phyloP scores from a whole-genome alignment of 225 moss, liverwort and hornwort species.

The Marchantia polymorpha region DNA sequence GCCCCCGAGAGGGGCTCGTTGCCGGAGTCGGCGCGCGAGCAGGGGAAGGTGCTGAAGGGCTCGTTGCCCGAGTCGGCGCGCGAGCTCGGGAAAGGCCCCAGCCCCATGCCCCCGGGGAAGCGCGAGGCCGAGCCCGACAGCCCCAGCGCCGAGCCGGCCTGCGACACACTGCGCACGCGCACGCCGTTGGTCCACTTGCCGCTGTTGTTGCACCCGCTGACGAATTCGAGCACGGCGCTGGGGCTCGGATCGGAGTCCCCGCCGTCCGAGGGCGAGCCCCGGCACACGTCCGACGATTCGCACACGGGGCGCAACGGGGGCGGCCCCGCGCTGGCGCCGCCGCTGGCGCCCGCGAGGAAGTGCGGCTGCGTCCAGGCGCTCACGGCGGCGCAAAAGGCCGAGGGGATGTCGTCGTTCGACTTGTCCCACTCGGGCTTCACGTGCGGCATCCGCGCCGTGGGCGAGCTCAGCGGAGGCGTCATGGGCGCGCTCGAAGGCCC shows the following conservation, averaged over 20 bases:
- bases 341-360: constrained; percentile 26
- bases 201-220: constrained; percentile 60
- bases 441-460: constrained; percentile 70
- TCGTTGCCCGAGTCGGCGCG: constrained; percentile 54
- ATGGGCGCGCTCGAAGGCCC: constrained; percentile 91
- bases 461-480: constrained; percentile 91
- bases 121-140: constrained; percentile 47
- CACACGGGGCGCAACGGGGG: constrained; percentile 26
- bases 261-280: constrained; percentile 75
- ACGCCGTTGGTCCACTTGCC: constrained; percentile 95
- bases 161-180: constrained; percentile 61
- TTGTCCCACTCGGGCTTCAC: constrained; percentile 99
- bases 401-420: constrained; percentile 47
- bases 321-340: constrained; percentile 1
- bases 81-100: constrained; percentile 59
- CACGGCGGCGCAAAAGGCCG: constrained; percentile 57
- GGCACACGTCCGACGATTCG: constrained; percentile 77
- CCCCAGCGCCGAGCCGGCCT: constrained; percentile 52
- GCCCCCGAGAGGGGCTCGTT: constrained; percentile 61
- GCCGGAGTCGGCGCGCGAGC: constrained; percentile 46
- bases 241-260: constrained; percentile 56
- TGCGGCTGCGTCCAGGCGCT: constrained; percentile 86
- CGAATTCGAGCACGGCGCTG: constrained; percentile 68
- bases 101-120: constrained; percentile 53
- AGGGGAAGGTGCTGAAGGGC: constrained; percentile 51